Conservation (phyloP, 768 basidiomycete genomes). For the Clavaria fumosa region DNA sequence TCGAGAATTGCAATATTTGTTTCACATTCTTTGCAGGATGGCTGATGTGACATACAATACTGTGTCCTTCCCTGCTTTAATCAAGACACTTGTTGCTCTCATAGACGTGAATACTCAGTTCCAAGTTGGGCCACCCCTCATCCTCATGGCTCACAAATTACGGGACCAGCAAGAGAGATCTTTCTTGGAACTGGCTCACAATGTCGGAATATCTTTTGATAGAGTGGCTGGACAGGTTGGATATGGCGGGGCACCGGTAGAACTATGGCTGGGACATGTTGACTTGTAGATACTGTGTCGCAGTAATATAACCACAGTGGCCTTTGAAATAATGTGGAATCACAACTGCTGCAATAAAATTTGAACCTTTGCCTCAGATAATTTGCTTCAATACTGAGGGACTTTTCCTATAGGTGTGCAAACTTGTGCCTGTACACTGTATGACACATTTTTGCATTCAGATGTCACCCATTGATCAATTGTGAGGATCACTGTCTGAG, state of each 20-base stretch:
- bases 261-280: slow-evolving; percentile 68
- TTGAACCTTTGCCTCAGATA: no score
- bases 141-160: slow-evolving; percentile 79
- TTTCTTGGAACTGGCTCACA: slow-evolving; percentile 48
- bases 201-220: slow-evolving; percentile 39
- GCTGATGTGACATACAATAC: slow-evolving; percentile 92
- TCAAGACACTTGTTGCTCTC: slow-evolving; percentile 47
- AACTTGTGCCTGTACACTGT: no score
- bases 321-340: no score
- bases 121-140: slow-evolving; percentile 19
- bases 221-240: slow-evolving; percentile 41
- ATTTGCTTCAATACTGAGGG: no score
- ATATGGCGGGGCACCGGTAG: slow-evolving; percentile 46
- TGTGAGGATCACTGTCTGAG: no score
- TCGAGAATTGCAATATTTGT: not conserved
- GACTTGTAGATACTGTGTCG: no score
- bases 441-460: no score
- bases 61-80: slow-evolving; percentile 61
- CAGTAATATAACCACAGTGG: no score
- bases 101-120: slow-evolving; percentile 14
- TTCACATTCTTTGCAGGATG: slow-evolving; percentile 38
- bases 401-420: no score
- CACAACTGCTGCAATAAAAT: no score
- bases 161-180: slow-evolving; percentile 61
- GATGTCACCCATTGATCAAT: no score